Conservation (phyloP, 352 stramenopile genomes). For the Elongisporangium undulatum region DNA sequence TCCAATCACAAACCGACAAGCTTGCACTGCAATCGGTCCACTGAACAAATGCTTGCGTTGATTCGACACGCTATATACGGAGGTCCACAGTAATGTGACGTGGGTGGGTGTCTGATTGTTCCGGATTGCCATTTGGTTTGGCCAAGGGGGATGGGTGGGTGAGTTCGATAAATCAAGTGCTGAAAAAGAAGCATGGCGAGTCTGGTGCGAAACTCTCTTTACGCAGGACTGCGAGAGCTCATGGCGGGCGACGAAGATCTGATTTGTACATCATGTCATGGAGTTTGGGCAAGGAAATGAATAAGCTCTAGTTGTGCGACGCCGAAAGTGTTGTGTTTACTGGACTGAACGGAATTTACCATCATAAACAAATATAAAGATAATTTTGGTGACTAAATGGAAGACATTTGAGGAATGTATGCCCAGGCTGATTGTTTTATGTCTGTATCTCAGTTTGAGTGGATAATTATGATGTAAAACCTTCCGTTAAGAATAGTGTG, state of each 20-base stretch:
- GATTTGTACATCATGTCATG: neutral
- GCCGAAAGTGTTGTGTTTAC: no score
- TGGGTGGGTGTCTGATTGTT: neutral
- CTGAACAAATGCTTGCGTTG: neutral
- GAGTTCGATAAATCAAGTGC: neutral
- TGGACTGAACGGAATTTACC: no score
- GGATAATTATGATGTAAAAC: no score
- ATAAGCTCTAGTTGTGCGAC: no score
- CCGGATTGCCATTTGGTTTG: neutral
- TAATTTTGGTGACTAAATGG: no score
- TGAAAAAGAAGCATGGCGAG: neutral
- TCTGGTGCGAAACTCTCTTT: neutral
- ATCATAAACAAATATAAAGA: no score
- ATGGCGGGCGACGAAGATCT: neutral
- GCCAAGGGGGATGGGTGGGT: neutral
- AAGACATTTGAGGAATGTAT: neutral
- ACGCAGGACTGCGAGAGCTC: neutral
- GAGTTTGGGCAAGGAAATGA: no score
- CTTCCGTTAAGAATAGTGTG: neutral
- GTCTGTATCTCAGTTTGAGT: no score
- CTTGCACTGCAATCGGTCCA: no score
- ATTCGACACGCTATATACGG: neutral
- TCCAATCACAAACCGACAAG: neutral
- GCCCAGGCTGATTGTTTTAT: no score
- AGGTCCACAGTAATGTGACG: neutral